phyloP scores from a whole-genome alignment of 441 rosid genomes.

The Mallotus repandus region DNA sequence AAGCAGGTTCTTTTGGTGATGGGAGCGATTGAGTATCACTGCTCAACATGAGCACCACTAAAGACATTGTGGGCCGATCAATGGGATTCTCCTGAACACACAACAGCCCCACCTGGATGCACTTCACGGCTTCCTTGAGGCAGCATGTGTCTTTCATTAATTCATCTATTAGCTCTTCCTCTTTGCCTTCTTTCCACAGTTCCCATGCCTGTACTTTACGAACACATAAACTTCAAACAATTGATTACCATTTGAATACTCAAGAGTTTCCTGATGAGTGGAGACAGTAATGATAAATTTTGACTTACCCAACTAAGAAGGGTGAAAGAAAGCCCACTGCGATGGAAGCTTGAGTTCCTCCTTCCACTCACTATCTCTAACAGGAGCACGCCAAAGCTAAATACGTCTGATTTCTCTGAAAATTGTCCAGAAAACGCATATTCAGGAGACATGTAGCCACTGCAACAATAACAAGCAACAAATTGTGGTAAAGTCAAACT shows the following conservation, averaged over 20 bases:
- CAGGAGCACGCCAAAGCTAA: conserved; percentile 17
- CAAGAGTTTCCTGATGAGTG: too few species aligned
- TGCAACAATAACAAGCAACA: background rate
- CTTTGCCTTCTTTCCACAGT: conserved; percentile 9
- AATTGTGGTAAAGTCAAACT: background rate
- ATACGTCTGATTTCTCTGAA: conserved; percentile 15
- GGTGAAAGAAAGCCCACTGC: conserved; percentile 13
- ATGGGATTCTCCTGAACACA: conserved; percentile 14
- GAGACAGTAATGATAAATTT: background rate
- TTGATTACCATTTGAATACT: too few species aligned
- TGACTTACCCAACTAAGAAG: conserved; percentile 16
- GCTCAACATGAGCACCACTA: conserved; percentile 14
- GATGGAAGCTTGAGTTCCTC: conserved; percentile 18
- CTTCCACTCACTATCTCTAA: conserved; percentile 13
- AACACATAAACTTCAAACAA: too few species aligned
- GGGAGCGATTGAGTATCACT: conserved; percentile 9
- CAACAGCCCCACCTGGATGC: conserved; percentile 6
- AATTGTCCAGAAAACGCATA: conserved; percentile 19
- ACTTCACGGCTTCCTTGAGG: background rate
- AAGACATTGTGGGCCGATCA: conserved; percentile 16
- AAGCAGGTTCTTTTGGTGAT: conserved; percentile 17
- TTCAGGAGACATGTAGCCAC: conserved; percentile 19
- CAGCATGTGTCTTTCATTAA: background rate
- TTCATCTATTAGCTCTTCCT: conserved; percentile 6
- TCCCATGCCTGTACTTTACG: conserved; percentile 8